phyloP scores from a whole-genome alignment of 2,329 filamentous ascomycete species.

The Phaeosphaeriaceae sp. region DNA sequence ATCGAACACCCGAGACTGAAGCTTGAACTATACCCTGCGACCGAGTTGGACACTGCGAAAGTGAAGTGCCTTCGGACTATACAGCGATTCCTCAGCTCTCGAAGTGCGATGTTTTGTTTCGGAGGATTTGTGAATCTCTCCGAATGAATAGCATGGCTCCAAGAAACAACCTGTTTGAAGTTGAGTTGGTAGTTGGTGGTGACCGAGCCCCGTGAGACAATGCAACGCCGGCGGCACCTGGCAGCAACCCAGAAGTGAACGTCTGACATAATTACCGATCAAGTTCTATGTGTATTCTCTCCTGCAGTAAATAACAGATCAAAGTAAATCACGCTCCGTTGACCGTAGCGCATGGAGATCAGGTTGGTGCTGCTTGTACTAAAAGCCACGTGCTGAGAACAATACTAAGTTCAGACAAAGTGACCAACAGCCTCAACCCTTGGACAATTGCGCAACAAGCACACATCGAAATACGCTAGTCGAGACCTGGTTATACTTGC shows the following conservation, averaged over 20 bases:
- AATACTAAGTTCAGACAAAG: constrained; percentile 44
- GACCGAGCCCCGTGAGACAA: too few species aligned
- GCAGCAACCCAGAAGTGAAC: neutral
- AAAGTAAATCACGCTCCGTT: neutral
- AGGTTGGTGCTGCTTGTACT: neutral
- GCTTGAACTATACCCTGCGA: neutral
- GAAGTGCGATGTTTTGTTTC: too few species aligned
- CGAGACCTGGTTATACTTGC: constrained; percentile 19
- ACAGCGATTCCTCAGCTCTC: too few species aligned
- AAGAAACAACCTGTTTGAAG: too few species aligned
- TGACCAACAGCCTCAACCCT: constrained; percentile 14
- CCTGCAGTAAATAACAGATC: neutral
- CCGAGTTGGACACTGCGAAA: neutral
- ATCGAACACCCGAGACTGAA: neutral
- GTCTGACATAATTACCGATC: neutral
- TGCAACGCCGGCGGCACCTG: too few species aligned
- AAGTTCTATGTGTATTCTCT: neutral
- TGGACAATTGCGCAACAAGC: constrained; percentile 4
- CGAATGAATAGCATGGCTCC: too few species aligned
- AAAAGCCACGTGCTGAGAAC: constrained; percentile 26
- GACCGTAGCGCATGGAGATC: neutral
- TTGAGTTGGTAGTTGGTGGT: too few species aligned
- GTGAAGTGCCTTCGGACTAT: too few species aligned
- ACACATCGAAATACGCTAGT: constrained; percentile 17
- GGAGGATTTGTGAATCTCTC: too few species aligned